Evolutionary conservation across 1,284 basidiomycete species (phyloP).

Genomic region (Agroathelia rolfsii): DNA sequence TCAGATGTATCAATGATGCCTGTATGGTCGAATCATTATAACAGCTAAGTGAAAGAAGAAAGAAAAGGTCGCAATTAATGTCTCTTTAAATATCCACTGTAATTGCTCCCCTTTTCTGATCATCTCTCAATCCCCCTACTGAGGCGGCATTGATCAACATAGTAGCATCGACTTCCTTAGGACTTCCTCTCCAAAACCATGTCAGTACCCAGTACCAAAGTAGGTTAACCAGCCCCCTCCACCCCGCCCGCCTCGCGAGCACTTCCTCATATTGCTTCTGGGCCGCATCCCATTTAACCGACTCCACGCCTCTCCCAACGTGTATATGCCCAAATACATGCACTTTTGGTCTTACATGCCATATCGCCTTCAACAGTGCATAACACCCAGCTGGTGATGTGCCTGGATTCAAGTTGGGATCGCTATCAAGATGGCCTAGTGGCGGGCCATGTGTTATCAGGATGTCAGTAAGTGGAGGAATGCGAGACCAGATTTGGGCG

Average conservation of each 20-base stretch:
- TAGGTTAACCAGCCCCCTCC: conserved; percentile 14
- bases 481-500: conserved; percentile 17
- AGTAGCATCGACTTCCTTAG: conserved; percentile 9
- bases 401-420: too few relatives aligned
- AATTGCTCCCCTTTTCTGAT: too few relatives aligned
- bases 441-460: conserved; percentile 35
- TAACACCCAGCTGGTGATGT: conserved; percentile 25
- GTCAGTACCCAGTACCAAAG: conserved; percentile 12
- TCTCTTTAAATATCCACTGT: too few relatives aligned
- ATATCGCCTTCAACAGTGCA: conserved; percentile 22
- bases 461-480: conserved; percentile 25
- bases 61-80: conserved; percentile 4
- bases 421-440: conserved; percentile 21
- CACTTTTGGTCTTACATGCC: conserved; percentile 23
- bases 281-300: conserved; percentile 19
- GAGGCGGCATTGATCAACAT: conserved; percentile 23
- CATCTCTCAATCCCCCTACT: conserved; percentile 17
- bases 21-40: too few relatives aligned
- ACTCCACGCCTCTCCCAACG: conserved; percentile 23
- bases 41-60: background rate
- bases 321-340: conserved; percentile 36
- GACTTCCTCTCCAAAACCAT: conserved; percentile 7
- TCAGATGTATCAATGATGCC: too few relatives aligned
- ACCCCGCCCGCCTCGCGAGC: conserved; percentile 15
- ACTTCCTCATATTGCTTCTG: conserved; percentile 24